Percentiles rank a stretch among this genome's conserved stretches.
phyloP scores from a whole-genome alignment of 345 rosid species.

The Iberis pinnata region DNA sequence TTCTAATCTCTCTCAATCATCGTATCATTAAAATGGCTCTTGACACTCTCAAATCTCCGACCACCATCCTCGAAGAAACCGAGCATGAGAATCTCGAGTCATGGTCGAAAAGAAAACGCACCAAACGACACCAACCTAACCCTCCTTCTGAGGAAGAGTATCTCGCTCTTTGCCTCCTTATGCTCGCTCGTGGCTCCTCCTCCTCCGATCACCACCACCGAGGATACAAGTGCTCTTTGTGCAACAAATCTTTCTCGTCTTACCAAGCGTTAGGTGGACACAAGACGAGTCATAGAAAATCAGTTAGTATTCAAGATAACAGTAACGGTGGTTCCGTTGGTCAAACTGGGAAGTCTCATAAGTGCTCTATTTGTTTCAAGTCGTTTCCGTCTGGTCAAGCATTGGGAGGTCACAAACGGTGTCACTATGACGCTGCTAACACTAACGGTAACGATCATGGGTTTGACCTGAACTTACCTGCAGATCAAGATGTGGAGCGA shows the following conservation, averaged over 20 bases:
- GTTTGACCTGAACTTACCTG: constrained; percentile 62
- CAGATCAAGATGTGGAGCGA: constrained; percentile 26
- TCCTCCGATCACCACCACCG: constrained; percentile 22
- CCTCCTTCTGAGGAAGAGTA: constrained; percentile 44
- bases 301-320: constrained; percentile 9
- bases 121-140: constrained; percentile 35
- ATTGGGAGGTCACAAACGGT: constrained; percentile 87
- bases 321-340: constrained; percentile 21
- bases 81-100: constrained; percentile 29
- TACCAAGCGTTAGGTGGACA: constrained; percentile 60
- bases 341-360: constrained; percentile 46
- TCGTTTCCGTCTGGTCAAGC: constrained; percentile 76
- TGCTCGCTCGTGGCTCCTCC: constrained; percentile 41
- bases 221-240: constrained; percentile 43
- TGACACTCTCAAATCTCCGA: constrained; percentile 44
- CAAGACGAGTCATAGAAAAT: constrained; percentile 52
- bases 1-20: background rate
- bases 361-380: constrained; percentile 78
- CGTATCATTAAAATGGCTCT: constrained; percentile 37
- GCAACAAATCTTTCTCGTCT: constrained; percentile 41
- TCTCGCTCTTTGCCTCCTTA: constrained; percentile 48
- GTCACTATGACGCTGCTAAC: constrained; percentile 65
- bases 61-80: constrained; percentile 26
- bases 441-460: constrained; percentile 20
- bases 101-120: constrained; percentile 45